Evolutionary conservation across 1,139 yeast genomes (phyloP).

Genomic region (Nakaseomyces uthaithaninus): DNA sequence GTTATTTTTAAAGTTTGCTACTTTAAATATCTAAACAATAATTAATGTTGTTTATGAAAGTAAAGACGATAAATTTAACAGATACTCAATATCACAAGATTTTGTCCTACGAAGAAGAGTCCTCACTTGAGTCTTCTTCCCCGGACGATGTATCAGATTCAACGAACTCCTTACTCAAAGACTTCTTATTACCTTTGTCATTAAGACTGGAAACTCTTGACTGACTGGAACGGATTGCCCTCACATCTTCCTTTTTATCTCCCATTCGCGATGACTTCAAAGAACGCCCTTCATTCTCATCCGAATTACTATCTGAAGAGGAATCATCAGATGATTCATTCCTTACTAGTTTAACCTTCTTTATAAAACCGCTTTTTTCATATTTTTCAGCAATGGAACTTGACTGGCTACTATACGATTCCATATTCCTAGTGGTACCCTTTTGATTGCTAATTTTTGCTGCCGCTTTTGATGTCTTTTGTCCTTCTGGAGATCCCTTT

Average conservation of each 20-base stretch:
- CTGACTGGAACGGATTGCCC: background rate
- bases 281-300: background rate
- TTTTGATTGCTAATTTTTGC: background rate
- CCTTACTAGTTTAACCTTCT: background rate
- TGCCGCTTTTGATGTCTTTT: background rate
- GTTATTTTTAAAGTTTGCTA: too few species aligned
- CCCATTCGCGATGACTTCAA: background rate
- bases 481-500: background rate
- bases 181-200: background rate
- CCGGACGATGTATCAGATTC: background rate
- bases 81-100: too few species aligned
- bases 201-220: background rate
- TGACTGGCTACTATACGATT: background rate
- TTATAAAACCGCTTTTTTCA: constrained; percentile 2
- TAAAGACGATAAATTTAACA: too few species aligned
- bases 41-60: too few species aligned
- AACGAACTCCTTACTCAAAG: constrained; percentile 2
- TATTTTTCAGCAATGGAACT: background rate
- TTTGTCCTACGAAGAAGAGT: too few species aligned
- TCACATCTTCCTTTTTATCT: background rate
- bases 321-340: constrained; percentile 1
- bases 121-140: background rate
- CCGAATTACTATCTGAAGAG: background rate
- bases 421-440: background rate
- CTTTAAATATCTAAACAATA: too few species aligned